Percentiles rank a stretch among this genome's conserved stretches.
Evolutionary conservation across 441 rosid species (phyloP).

Genomic region (Euphorbia celastroides): DNA sequence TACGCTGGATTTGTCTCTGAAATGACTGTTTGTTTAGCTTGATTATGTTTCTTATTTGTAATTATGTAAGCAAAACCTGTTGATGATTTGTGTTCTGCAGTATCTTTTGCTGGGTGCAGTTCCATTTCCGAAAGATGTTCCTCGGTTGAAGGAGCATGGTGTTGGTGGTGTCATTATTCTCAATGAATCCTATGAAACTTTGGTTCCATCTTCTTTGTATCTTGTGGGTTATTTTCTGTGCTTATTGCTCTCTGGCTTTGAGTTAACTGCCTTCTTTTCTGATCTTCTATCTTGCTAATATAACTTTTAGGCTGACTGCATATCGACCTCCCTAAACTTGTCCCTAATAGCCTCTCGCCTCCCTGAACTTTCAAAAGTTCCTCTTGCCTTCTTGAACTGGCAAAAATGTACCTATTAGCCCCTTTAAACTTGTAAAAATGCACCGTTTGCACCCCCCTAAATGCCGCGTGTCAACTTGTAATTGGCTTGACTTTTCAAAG

Average conservation of each 20-base stretch:
- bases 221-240: slow-evolving; percentile 30
- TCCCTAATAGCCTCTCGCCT: too few species aligned
- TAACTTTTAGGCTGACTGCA: too few species aligned
- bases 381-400: too few species aligned
- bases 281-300: neutral
- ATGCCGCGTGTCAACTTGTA: too few species aligned
- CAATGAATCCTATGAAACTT: slow-evolving; percentile 76
- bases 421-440: too few species aligned
- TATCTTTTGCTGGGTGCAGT: slow-evolving; percentile 76
- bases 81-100: slow-evolving; percentile 25
- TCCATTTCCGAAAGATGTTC: slow-evolving; percentile 79
- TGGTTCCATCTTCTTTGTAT: slow-evolving; percentile 64
- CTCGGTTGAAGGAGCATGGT: slow-evolving; percentile 54
- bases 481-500: too few species aligned
- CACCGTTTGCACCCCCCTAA: too few species aligned
- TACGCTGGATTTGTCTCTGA: neutral
- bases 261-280: neutral
- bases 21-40: neutral
- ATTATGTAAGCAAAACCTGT: neutral
- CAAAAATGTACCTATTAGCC: too few species aligned
- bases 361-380: too few species aligned
- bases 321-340: too few species aligned
- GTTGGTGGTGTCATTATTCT: slow-evolving; percentile 82
- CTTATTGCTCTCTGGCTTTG: neutral
- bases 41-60: neutral